Evolutionary conservation across 2,329 filamentous ascomycete species (phyloP), one percentile per base, ranked within the genome.

Genomic region (Ophioceras dolichostomum): DNA sequence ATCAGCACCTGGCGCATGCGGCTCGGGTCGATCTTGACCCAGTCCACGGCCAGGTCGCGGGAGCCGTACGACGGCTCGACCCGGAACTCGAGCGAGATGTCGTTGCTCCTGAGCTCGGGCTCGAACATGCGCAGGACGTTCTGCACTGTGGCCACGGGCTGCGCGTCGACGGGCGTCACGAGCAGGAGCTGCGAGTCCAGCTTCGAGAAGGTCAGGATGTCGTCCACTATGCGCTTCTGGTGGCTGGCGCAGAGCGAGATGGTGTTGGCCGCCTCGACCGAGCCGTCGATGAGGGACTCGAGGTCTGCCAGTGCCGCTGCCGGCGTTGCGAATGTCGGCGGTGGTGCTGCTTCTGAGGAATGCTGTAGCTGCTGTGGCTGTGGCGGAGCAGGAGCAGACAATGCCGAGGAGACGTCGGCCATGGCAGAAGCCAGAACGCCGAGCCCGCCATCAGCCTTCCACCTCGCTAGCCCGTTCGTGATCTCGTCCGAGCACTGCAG

Each of bases 201-300:
- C 49, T 88, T 84, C 3, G 76, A 82, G 39, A 83, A 66, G 1
- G 76, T 83, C 19, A 84, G 58, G 10, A 84, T 76, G 49, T 84
- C 79, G 45, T 84, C 78, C 13, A 84, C 76, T 28, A 85, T 83
- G 6, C 76, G 66, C 56, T 87, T 87, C 55, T 88, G 80, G 57
- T 85, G 84, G 50, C 77, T 83, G 36, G 82, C 80, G 54, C 84
- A 91, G 12, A 88, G 65, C 17, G 78, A 77, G 51, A 89, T 88
- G 1, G 83, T 88, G 47, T 84, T 81, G n/a, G 83, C 79, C 6
- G 83, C 82, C 53, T 88, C 82, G 16, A 85, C 66, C 42, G 72
- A 73, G 24, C 59, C 61, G 16, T 74, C 69, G 17, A 78, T 46
- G 7, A 74, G 53, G 4, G 55, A 55, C 17, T 70, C 62, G 7